Percentiles rank a stretch among this genome's conserved stretches.
Evolutionary conservation across 805 yeast species (phyloP).

Genomic region (Geotrichum ghanense): DNA sequence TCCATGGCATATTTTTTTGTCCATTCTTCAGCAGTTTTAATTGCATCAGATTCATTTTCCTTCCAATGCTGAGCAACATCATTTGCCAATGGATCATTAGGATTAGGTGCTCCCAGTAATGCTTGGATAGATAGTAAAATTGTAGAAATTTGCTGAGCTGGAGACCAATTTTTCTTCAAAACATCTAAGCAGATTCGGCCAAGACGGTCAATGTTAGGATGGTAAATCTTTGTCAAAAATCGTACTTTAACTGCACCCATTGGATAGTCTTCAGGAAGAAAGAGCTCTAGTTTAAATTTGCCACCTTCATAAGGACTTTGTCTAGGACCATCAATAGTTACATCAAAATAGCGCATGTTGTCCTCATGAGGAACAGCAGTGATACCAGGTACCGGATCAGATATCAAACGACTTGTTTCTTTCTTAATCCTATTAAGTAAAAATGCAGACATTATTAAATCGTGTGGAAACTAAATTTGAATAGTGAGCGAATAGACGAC

Average conservation of each 20-base stretch:
- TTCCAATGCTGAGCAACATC: conserved; percentile 98
- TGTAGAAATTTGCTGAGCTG: conserved; percentile 92
- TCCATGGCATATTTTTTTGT: conserved; percentile 44
- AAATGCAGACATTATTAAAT: background rate
- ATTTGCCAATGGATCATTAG: conserved; percentile 95
- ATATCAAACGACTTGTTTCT: conserved; percentile 86
- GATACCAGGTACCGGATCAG: conserved; percentile 96
- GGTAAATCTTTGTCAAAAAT: conserved; percentile 86
- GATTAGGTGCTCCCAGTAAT: conserved; percentile 88
- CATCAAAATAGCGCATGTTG: conserved; percentile 85
- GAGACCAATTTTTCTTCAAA: conserved; percentile 91
- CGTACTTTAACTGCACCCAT: conserved; percentile 95
- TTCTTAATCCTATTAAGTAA: conserved; percentile 14
- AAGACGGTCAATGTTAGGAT: conserved; percentile 89
- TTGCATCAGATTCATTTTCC: conserved; percentile 68
- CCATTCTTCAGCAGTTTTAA: conserved; percentile 71
- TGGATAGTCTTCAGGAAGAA: conserved; percentile 93
- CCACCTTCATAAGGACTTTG: conserved; percentile 84
- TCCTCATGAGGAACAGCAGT: conserved; percentile 90
- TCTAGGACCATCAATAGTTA: conserved; percentile 81
- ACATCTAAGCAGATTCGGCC: conserved; percentile 96
- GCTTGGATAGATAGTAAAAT: conserved; percentile 88
- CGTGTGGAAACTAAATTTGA: background rate
- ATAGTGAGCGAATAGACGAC: background rate
- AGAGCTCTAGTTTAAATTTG: conserved; percentile 69